phyloP scores from a whole-genome alignment of 331 rosid species.

The Pyracantha coccinea region DNA sequence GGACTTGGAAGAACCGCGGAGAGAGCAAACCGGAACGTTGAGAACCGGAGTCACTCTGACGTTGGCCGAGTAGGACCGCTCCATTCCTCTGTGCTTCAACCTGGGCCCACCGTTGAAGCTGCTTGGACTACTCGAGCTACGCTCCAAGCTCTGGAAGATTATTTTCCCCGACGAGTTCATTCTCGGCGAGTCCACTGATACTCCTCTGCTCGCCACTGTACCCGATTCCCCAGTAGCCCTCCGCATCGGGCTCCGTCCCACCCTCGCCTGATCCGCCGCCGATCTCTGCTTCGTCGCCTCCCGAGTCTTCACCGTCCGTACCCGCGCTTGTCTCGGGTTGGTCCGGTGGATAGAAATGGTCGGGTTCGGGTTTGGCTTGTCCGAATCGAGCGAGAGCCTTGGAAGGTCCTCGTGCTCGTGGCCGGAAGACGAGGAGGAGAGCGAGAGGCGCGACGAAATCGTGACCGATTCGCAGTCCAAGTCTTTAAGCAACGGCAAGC shows the following conservation, averaged over 20 bases:
- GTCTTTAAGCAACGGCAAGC: conserved; percentile 40
- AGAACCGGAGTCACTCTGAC: conserved; percentile 89
- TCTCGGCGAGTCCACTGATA: conserved; percentile 79
- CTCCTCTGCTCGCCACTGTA: conserved; percentile 53
- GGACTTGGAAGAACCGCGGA: conserved; percentile 66
- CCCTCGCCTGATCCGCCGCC: conserved; percentile 29
- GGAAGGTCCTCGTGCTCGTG: conserved; percentile 91
- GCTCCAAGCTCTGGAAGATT: conserved; percentile 78
- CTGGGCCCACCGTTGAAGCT: conserved; percentile 91
- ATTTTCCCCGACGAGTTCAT: conserved; percentile 90
- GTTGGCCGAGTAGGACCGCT: conserved; percentile 82
- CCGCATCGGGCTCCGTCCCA: conserved; percentile 58
- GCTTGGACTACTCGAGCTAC: conserved; percentile 94
- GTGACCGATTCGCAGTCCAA: conserved; percentile 64
- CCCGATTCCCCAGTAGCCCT: conserved; percentile 16
- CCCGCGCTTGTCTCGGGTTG: conserved; percentile 21
- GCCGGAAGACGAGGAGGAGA: conserved; percentile 81
- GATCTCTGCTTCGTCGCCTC: conserved; percentile 26
- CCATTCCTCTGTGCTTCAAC: conserved; percentile 81
- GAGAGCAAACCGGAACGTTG: conserved; percentile 84
- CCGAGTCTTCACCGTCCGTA: conserved; percentile 41
- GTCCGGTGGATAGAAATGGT: conserved; percentile 29
- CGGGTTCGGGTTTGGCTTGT: conserved; percentile 36
- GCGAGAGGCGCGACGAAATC: conserved; percentile 66
- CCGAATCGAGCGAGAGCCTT: conserved; percentile 60